Evolutionary conservation across 2,329 filamentous ascomycete species (phyloP), one percentile per base, ranked within the genome.

Genomic region (Trichoderma sp.): DNA sequence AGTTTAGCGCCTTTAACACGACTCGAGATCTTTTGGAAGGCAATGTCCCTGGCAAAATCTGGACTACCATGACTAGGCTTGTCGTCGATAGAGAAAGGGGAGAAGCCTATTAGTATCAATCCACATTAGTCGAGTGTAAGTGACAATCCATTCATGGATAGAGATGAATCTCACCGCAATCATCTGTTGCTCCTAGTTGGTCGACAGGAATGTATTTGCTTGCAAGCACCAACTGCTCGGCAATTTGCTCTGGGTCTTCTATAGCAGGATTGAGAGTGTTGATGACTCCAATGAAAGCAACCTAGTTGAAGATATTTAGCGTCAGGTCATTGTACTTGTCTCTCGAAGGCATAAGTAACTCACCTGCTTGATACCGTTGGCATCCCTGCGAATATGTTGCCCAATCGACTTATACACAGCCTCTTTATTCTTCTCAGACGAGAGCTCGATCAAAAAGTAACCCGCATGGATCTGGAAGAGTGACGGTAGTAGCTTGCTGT

Each of bases 401-500:
- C 71, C 73, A 59, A 73, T 73, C 13, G 26, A 43, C 17, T 64
- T 53, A 26, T 73, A 73, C 20, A 73, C 63, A 4, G 28, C 28
- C 17, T 71, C 73, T 4, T 61, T 65, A 34, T 73, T 63, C 50
- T 43, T 65, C 67, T 73, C 73, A 47, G 61, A 67, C 1, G 73
- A 63, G 28, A 69, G 34, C n/a, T 73, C 68, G 13, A 73, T 73
- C n/a, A 73, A 64, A 15, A 73, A 73, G 32, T 73, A 73, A 2
- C 73, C 73, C 1, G 71, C 73, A 28, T 73, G 72, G 26, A 73
- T 73, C 9, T 69, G 61, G 23, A 73, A 73, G 3, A 73, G 26
- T 2, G 55, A 68, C 15, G 71, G 53, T 3, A 73, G 26, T 9
- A 73, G 50, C n/a, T 66, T 43, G 34, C 47, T 20, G 26, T 73